Evolutionary conservation across 768 basidiomycete genomes (phyloP), one percentile per base, ranked within the genome.

Genomic region (Erythrobasidium yunnanense): DNA sequence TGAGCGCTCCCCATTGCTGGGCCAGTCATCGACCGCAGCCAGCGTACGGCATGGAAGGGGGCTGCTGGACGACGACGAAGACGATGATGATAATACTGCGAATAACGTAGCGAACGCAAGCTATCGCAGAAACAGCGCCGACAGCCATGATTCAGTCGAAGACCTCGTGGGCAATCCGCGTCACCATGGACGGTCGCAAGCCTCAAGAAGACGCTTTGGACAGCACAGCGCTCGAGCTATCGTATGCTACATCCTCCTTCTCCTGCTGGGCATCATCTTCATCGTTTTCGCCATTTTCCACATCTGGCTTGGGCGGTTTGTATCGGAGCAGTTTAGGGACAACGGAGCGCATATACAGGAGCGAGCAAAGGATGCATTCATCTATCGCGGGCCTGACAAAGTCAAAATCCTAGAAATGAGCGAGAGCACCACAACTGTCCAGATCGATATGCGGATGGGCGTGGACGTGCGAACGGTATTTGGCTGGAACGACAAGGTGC

Each of bases 241-340:
- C 15, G 7, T 51, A 27, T 51, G 47, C 32, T 63, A 63, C 32
- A 23, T 30, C 23, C n/a, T 63, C 47, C 25, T 63, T 13, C 23
- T 38, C 17, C 27, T 63, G 7, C 60, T 63, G 4, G 60, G 47
- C 20, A 22, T 51, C 22, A 49, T 49, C 15, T 63, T 63, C 49
- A 22, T 63, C n/a, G 47, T 49, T 4, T 63, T 63, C 27, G 60
- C 60, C 3, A 63, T 63, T 25, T 29, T 63, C 7, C 60, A 63
- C 30, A 32, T 63, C 42, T 63, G 60, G 60, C 33, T 63, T 11
- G 60, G 60, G n/a, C 15, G 60, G n/a, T 63, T 63, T 23, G 60
- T 63, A 6, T 63, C 60, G n/a, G 60, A 63, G 60, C 60, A 63
- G 22, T 6, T 63, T 4, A 33, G 29, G n/a, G 49, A 63, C n/a